Conservation (phyloP, 2,329 filamentous ascomycete species). For the Ophiostoma novo-ulmi region DNA sequence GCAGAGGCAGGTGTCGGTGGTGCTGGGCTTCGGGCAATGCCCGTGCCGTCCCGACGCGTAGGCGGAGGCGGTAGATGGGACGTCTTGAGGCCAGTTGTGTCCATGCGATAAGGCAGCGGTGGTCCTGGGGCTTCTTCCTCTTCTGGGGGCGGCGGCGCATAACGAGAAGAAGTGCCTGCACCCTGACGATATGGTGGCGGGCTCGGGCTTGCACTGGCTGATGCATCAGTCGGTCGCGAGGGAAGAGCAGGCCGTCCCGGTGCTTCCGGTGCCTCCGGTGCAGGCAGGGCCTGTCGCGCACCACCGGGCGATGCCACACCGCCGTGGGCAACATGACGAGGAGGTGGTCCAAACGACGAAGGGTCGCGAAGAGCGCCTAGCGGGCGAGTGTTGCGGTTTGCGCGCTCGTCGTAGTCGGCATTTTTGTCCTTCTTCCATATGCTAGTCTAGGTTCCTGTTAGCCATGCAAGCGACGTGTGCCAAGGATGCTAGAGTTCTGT, state of each 20-base stretch:
- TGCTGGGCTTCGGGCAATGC: constrained; percentile 32
- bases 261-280: constrained; percentile 19
- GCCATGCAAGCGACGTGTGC: too few relatives aligned
- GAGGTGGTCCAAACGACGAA: constrained; percentile 71
- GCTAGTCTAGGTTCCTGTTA: constrained; percentile 22
- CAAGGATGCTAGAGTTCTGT: not conserved
- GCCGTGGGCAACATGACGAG: constrained; percentile 49
- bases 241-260: constrained; percentile 15
- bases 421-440: constrained; percentile 34
- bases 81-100: constrained; percentile 68
- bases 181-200: not conserved
- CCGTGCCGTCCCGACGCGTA: constrained; percentile 43
- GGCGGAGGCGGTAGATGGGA: constrained; percentile 67
- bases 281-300: constrained; percentile 31
- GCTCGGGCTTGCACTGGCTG: not conserved
- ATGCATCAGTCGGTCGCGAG: constrained; percentile 16
- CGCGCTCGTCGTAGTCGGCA: constrained; percentile 30
- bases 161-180: constrained; percentile 23
- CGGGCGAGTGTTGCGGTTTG: constrained; percentile 49
- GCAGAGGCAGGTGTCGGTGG: constrained; percentile 23
- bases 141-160: constrained; percentile 32
- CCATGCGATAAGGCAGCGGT: constrained; percentile 60
- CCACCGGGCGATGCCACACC: constrained; percentile 27
- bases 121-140: constrained; percentile 45
- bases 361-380: constrained; percentile 70